Evolutionary conservation across 495 filamentous ascomycete genomes (phyloP).

Genomic region (Niebla homalea): DNA sequence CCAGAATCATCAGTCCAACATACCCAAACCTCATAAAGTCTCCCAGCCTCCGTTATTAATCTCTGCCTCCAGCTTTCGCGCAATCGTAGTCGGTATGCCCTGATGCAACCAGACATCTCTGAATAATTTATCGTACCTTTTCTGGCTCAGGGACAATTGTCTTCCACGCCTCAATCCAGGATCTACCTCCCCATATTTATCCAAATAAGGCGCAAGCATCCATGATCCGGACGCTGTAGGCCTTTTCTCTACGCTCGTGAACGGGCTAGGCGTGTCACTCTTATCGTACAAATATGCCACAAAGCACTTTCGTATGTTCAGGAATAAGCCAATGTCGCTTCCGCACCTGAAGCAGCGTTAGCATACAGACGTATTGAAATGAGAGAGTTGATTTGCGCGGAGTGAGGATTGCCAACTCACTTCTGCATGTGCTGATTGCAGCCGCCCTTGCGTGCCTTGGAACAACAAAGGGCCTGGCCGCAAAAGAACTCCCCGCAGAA

Average conservation of each 20-base stretch:
- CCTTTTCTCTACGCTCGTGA: too few species aligned
- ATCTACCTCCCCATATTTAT: conserved; percentile 89
- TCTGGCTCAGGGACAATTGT: conserved; percentile 85
- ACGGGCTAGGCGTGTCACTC: conserved; percentile 43
- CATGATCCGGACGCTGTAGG: conserved; percentile 26
- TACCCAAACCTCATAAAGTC: conserved; percentile 38
- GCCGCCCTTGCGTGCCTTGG: conserved; percentile 60
- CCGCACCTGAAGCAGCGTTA: conserved; percentile 50
- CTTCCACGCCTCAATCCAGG: conserved; percentile 65
- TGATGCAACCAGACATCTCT: conserved; percentile 80
- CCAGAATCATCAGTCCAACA: too few species aligned
- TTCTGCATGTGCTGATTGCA: conserved; percentile 79
- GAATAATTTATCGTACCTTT: conserved; percentile 77
- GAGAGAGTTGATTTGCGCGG: not conserved
- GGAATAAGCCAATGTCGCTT: conserved; percentile 74
- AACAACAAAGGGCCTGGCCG: conserved; percentile 84
- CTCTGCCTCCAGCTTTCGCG: conserved; percentile 79
- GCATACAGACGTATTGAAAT: not conserved
- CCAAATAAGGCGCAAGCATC: conserved; percentile 80
- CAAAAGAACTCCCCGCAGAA: conserved; percentile 96
- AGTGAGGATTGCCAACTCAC: conserved; percentile 33
- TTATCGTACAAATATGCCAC: conserved; percentile 70
- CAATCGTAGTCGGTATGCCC: conserved; percentile 75
- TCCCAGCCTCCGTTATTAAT: conserved; percentile 97
- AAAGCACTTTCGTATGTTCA: conserved; percentile 91